phyloP scores from a whole-genome alignment of 2,329 filamentous ascomycete genomes.

The Phoma sp. region DNA sequence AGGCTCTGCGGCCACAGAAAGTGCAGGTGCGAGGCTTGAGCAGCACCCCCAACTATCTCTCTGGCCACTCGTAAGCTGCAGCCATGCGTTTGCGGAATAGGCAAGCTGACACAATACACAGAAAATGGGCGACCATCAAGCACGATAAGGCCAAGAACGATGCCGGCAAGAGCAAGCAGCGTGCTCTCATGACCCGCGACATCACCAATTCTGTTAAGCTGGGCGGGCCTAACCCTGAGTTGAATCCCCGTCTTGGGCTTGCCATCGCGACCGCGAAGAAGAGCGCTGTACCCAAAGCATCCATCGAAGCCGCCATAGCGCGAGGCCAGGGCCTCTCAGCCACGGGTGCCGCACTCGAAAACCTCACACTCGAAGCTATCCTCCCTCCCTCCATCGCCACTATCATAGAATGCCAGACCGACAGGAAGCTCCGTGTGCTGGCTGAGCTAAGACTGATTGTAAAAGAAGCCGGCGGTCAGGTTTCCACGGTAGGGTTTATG shows the following conservation, averaged over 20 bases:
- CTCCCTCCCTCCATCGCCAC: constrained; percentile 75
- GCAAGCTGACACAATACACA: constrained; percentile 45
- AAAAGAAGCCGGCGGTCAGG: constrained; percentile 72
- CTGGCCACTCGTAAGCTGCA: constrained; percentile 44
- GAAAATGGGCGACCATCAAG: constrained; percentile 94
- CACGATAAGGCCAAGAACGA: constrained; percentile 93
- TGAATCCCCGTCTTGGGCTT: constrained; percentile 77
- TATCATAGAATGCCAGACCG: constrained; percentile 85
- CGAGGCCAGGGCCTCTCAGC: constrained; percentile 84
- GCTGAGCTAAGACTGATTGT: constrained; percentile 74
- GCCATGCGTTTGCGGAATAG: neutral
- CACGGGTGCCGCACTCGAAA: constrained; percentile 77
- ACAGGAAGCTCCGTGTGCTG: constrained; percentile 75
- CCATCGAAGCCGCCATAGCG: constrained; percentile 84
- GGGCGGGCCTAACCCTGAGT: constrained; percentile 73
- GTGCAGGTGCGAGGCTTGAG: constrained; percentile 36
- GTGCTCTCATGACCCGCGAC: constrained; percentile 71
- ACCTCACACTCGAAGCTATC: constrained; percentile 78
- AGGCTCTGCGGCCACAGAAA: constrained; percentile 14
- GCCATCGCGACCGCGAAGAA: constrained; percentile 81
- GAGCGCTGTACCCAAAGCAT: constrained; percentile 80
- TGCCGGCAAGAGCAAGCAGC: constrained; percentile 74
- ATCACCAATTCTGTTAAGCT: constrained; percentile 78
- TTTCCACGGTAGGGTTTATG: constrained; percentile 79
- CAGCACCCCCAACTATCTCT: constrained; percentile 33